Evolutionary conservation across 345 rosid genomes (phyloP), one percentile per base, ranked within the genome.

Genomic region (Nephelium lappaceum): DNA sequence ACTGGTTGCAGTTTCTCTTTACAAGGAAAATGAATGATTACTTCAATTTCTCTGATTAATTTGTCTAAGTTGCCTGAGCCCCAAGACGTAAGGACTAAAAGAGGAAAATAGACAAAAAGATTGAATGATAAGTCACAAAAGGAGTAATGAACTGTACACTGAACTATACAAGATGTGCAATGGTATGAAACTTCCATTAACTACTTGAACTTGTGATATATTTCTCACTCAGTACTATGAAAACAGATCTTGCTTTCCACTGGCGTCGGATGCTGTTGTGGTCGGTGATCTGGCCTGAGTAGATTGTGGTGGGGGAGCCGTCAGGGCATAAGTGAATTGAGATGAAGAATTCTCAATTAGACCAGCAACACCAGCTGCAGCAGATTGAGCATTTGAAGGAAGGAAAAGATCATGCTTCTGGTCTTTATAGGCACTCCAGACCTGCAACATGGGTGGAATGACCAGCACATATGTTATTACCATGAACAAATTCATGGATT

Each of bases 341-440:
- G 91, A 90, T 24, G 98, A 88, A 4, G 99, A 90, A 88, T 76
- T 88, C 83, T 96, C 99, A 3, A 96, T 96, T 55, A 96, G 87
- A 80, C 99, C 99, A 38, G 99, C 98, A 78, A 96, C 94, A 76
- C 99, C 99, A 1, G 97, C 98, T 43, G 92, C 91, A 0, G 98
- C 94, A 36, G 98, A 94, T 77, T 96, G 98, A 5, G 93, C 98
- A 74, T 87, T 96, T 62, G 98, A 92, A 55, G 98, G 99, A 58
- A 96, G 94, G 89, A 96, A 94, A 47, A 96, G 93, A 81, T 96
- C 99, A 41, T 96, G 99, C 77, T 90, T 96, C 90, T 96, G 99
- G 87, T 94, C 98, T 82, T 96, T 94, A 76, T 96, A 96, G 6
- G 98, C 99, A 38, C 92, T 74, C 99, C 99, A 96, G 10, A 94